Evolutionary conservation across 1,139 yeast genomes (phyloP).

Genomic region (Candida tropicalis): DNA sequence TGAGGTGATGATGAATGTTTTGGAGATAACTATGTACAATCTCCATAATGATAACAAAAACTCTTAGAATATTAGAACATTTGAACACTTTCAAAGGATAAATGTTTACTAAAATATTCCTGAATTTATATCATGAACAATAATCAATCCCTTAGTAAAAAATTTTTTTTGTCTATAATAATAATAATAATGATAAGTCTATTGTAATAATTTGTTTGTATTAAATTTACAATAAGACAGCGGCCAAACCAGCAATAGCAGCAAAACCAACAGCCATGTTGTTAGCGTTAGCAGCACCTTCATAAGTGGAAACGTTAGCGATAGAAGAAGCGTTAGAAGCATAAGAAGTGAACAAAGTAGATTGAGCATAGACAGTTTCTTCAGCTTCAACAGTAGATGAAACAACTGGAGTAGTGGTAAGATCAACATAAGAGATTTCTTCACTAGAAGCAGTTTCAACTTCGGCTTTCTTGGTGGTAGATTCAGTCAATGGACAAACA

Average conservation of each 20-base stretch:
- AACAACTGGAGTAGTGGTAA: slow-evolving; percentile 27
- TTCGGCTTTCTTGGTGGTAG: slow-evolving; percentile 19
- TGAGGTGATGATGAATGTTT: not conserved
- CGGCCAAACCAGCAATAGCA: slow-evolving; percentile 49
- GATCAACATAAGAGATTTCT: slow-evolving; percentile 27
- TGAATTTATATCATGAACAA: too few species aligned
- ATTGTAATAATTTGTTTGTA: not conserved
- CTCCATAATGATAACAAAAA: not conserved
- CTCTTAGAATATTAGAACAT: not conserved
- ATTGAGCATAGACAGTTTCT: slow-evolving; percentile 27
- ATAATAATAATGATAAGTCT: not conserved
- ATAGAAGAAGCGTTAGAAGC: slow-evolving; percentile 25
- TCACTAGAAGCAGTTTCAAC: slow-evolving; percentile 18
- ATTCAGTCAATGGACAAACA: slow-evolving; percentile 36
- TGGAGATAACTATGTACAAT: not conserved
- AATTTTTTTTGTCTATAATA: not conserved
- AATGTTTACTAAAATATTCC: too few species aligned
- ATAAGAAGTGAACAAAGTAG: slow-evolving; percentile 33
- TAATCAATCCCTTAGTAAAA: too few species aligned
- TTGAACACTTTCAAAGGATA: slow-evolving; percentile 1
- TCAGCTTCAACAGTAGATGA: slow-evolving; percentile 19
- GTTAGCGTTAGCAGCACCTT: slow-evolving; percentile 33
- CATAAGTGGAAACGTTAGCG: slow-evolving; percentile 22
- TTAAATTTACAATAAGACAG: slow-evolving; percentile 37
- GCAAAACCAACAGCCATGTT: slow-evolving; percentile 38